Evolutionary conservation across 345 rosid genomes (phyloP).

Genomic region (Chamaenerion angustifolium): DNA sequence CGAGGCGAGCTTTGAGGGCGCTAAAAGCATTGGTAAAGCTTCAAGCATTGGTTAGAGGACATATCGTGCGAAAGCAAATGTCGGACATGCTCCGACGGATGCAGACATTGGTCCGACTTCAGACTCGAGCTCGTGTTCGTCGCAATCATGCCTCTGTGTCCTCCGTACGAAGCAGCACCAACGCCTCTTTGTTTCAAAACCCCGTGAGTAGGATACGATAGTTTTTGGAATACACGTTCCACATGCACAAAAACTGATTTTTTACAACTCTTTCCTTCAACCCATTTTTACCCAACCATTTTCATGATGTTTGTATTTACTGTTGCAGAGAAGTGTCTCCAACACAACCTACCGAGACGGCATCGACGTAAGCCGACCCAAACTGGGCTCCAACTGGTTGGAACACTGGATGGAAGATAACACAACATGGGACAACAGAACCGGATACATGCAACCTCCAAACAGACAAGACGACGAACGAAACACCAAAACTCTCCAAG

Average conservation of each 20-base stretch:
- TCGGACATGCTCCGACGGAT: slow-evolving; percentile 70
- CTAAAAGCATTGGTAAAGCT: slow-evolving; percentile 88
- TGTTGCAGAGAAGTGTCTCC: slow-evolving; percentile 42
- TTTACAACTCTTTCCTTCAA: too few relatives aligned
- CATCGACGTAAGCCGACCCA: slow-evolving; percentile 19
- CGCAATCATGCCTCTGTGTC: slow-evolving; percentile 40
- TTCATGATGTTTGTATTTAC: too few relatives aligned
- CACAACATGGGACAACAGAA: slow-evolving; percentile 22
- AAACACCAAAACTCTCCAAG: slow-evolving; percentile 76
- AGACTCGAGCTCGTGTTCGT: slow-evolving; percentile 60
- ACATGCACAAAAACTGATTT: too few relatives aligned
- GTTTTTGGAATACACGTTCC: too few relatives aligned
- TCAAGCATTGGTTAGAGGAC: slow-evolving; percentile 87
- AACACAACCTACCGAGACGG: slow-evolving; percentile 28
- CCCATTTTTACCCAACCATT: too few relatives aligned
- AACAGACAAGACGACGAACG: slow-evolving; percentile 34
- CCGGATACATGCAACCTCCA: slow-evolving; percentile 14
- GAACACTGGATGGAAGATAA: slow-evolving; percentile 75
- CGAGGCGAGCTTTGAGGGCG: slow-evolving; percentile 84
- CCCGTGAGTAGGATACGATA: slow-evolving; percentile 21
- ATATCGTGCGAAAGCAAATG: slow-evolving; percentile 79
- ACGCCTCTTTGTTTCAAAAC: slow-evolving; percentile 28
- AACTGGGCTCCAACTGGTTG: slow-evolving; percentile 44
- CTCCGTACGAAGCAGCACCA: slow-evolving; percentile 13
- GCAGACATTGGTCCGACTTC: slow-evolving; percentile 69